Conservation (phyloP, 2,329 filamentous ascomycete genomes). For the Neofusicoccum parvum region DNA sequence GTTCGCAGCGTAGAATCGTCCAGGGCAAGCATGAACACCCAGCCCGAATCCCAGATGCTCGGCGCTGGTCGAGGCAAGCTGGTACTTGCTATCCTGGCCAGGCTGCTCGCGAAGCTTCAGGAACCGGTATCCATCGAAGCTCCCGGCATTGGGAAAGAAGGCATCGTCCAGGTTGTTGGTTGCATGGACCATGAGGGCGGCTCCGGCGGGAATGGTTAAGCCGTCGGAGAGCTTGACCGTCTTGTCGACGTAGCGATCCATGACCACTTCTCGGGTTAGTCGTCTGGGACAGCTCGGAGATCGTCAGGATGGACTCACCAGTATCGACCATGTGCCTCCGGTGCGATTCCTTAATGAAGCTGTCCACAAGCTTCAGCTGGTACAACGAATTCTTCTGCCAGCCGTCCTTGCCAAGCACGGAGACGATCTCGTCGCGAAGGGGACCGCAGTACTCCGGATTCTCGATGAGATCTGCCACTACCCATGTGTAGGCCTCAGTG, state of each 20-base stretch:
- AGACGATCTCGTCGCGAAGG: conserved; percentile 21
- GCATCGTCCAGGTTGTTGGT: background rate
- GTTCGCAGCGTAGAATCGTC: conserved; percentile 35
- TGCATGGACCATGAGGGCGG: conserved; percentile 3
- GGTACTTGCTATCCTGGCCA: conserved; percentile 25
- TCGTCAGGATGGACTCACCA: background rate
- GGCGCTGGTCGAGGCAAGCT: conserved; percentile 17
- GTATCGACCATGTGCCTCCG: conserved; percentile 10
- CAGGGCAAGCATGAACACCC: conserved; percentile 35
- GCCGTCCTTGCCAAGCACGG: background rate
- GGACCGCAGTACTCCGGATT: conserved; percentile 24
- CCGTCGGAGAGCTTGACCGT: conserved; percentile 6
- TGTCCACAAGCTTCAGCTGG: conserved; percentile 23
- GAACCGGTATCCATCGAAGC: conserved; percentile 3
- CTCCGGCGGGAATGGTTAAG: background rate
- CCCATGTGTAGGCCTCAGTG: background rate
- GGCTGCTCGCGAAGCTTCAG: conserved; percentile 23
- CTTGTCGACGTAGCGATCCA: background rate
- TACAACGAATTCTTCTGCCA: conserved; percentile 11
- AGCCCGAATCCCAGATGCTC: conserved; percentile 32
- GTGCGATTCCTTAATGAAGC: conserved; percentile 25
- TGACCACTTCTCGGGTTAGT: background rate
- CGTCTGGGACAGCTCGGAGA: background rate
- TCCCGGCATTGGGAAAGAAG: background rate
- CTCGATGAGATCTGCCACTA: conserved; percentile 22